Conservation (phyloP, 148 eudicot species). For the Rhododendron ovatum region DNA sequence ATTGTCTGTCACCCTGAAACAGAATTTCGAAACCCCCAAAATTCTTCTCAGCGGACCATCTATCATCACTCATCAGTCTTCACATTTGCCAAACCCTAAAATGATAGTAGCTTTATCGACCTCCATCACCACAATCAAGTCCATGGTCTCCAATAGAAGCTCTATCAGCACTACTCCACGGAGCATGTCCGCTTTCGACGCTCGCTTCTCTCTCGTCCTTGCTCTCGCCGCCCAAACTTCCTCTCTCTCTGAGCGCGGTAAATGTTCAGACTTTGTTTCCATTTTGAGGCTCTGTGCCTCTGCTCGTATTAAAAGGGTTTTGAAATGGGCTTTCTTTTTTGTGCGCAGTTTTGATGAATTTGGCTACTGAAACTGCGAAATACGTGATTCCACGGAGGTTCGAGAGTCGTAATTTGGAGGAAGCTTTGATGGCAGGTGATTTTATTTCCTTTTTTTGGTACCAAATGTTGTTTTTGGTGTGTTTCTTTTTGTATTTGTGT, state of each 20-base stretch:
- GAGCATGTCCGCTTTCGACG: slow-evolving; percentile 50
- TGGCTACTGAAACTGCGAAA: slow-evolving; percentile 57
- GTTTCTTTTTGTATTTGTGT: background rate
- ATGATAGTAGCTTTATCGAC: background rate
- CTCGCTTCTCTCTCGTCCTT: slow-evolving; percentile 75
- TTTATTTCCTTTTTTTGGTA: background rate
- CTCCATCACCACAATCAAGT: slow-evolving; percentile 4
- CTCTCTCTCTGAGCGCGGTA: slow-evolving; percentile 70
- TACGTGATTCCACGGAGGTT: slow-evolving; percentile 64
- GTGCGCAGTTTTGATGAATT: slow-evolving; percentile 56
- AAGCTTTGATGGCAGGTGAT: slow-evolving; percentile 86
- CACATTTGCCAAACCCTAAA: background rate
- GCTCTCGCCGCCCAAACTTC: slow-evolving; percentile 84
- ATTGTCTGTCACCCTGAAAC: background rate
- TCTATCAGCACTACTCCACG: slow-evolving; percentile 2
- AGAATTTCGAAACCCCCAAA: slow-evolving; percentile 8
- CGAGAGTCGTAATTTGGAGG: slow-evolving; percentile 68
- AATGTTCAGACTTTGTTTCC: slow-evolving; percentile 3
- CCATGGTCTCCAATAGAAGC: slow-evolving; percentile 18
- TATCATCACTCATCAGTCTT: background rate
- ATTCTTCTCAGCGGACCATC: slow-evolving; percentile 26
- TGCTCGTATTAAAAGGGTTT: background rate
- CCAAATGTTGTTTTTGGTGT: background rate
- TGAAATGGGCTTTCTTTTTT: background rate
- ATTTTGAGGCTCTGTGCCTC: background rate